Base-by-base conservation (phyloP, 129 eudicot genomes). In the Centella asiatica region DNA sequence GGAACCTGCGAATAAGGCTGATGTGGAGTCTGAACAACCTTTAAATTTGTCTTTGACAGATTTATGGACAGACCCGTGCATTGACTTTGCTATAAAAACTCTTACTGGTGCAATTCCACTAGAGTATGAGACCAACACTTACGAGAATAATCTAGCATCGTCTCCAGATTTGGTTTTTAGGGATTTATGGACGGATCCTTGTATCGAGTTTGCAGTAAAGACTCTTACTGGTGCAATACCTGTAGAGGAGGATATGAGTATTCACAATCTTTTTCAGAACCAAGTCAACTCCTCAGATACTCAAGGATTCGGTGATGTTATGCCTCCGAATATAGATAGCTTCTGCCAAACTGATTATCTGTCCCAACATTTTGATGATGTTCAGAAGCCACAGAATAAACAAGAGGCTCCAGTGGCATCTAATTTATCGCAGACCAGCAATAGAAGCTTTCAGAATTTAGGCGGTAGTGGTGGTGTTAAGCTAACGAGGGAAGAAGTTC, bases 21-120 rank as follows among this genome's bases (percentile, higher is more conserved):
- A n/a, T 7, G 32, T 60, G 44, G 74, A 76, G 39, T 32, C 72
- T 22, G 73, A 54, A 46, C 61, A 63, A 6, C 68, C 72, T 8
- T 24, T 67, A 25, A 75, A 74, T 68, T 68, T 69, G 4, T 73
- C 78, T 44, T 65, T 73, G 65, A 73, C 60, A 0, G 85, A 80
- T 64, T 62, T 92, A 25, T 82, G 81, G 76, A 56, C 65, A 20
- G 98, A 92, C 71, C 98, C 98, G 2, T 92, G 98, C 72, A 87
- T 87, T 25, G 96, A 87, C 47, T 92, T 92, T 72, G 98, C 98
- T 4, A 77, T 92, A 32, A 92, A 84, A 78, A 92, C 98, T 48
- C 90, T 92, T 12, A 92, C 98, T 0, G 97, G 95, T 55, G 80
- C 71, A 25, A 81, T 83, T 29, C 89, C 95, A 0, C 49, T 85